phyloP scores from a whole-genome alignment of 805 yeast species.

The Suhomyces tanzawaensis region DNA sequence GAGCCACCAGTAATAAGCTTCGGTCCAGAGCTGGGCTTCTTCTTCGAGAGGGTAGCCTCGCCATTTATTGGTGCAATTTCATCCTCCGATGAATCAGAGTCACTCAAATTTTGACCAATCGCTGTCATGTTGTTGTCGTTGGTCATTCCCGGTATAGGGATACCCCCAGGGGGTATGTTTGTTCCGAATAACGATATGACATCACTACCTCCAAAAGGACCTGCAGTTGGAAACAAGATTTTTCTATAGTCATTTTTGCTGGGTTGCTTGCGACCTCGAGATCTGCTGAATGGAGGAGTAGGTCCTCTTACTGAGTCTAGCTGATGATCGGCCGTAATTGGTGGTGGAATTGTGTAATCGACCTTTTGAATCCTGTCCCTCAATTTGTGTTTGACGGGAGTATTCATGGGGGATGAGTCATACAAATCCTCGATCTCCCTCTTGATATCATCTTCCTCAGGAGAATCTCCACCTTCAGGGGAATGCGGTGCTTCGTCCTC shows the following conservation, averaged over 20 bases:
- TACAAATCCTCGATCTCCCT: constrained; percentile 67
- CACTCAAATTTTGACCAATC: constrained; percentile 36
- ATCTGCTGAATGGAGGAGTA: constrained; percentile 26
- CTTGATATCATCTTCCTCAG: constrained; percentile 42
- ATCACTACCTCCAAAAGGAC: constrained; percentile 97
- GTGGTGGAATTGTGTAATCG: constrained; percentile 83
- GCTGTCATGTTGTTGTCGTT: constrained; percentile 27
- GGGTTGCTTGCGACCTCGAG: constrained; percentile 30
- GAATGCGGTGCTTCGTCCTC: constrained; percentile 6
- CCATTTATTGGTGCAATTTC: constrained; percentile 48
- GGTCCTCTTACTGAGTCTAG: constrained; percentile 14
- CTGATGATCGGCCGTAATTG: constrained; percentile 49
- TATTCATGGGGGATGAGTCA: constrained; percentile 54
- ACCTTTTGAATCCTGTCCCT: constrained; percentile 55
- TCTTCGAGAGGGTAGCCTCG: constrained; percentile 38
- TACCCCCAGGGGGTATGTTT: constrained; percentile 52
- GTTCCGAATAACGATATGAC: constrained; percentile 80
- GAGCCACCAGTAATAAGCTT: constrained; percentile 33
- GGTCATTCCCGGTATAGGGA: constrained; percentile 35
- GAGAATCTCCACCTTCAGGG: constrained; percentile 15
- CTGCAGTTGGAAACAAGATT: constrained; percentile 87
- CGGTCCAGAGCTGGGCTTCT: constrained; percentile 14
- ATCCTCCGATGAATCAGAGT: constrained; percentile 64
- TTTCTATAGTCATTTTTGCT: constrained; percentile 51
- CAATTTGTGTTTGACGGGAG: constrained; percentile 42